Percentiles rank a stretch among this genome's conserved stretches.
phyloP scores from a whole-genome alignment of 768 basidiomycete genomes.

The Calocera cornea region DNA sequence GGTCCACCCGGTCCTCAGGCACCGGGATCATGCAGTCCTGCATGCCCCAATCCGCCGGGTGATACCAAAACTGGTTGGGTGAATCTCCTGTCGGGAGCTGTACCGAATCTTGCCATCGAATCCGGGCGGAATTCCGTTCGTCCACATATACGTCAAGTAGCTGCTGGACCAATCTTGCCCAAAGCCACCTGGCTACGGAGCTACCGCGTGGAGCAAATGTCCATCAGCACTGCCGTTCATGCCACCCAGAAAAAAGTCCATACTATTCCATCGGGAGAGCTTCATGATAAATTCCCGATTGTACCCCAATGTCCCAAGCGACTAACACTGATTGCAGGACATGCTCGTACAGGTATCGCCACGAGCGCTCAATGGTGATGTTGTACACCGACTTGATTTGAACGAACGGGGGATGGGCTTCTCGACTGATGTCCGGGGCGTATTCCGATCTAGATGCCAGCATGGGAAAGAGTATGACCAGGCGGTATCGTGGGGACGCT shows the following conservation, averaged over 20 bases:
- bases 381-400: slow-evolving; percentile 1
- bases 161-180: background rate
- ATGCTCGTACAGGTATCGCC: background rate
- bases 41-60: background rate
- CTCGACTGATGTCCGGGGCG: background rate
- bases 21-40: background rate
- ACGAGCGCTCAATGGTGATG: background rate
- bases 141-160: background rate
- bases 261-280: background rate
- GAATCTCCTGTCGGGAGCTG: background rate
- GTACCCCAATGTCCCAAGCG: background rate
- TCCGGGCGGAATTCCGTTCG: background rate
- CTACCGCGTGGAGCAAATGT: background rate
- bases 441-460: background rate
- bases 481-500: no score
- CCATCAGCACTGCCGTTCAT: background rate
- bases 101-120: background rate
- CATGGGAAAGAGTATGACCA: no score
- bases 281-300: background rate
- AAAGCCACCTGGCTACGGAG: background rate
- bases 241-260: no score
- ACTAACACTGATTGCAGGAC: background rate
- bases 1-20: background rate
- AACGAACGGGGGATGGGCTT: background rate
- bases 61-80: slow-evolving; percentile 4